Conservation (phyloP, 768 basidiomycete genomes). For the Porphyrellus cyaneotinctus region DNA sequence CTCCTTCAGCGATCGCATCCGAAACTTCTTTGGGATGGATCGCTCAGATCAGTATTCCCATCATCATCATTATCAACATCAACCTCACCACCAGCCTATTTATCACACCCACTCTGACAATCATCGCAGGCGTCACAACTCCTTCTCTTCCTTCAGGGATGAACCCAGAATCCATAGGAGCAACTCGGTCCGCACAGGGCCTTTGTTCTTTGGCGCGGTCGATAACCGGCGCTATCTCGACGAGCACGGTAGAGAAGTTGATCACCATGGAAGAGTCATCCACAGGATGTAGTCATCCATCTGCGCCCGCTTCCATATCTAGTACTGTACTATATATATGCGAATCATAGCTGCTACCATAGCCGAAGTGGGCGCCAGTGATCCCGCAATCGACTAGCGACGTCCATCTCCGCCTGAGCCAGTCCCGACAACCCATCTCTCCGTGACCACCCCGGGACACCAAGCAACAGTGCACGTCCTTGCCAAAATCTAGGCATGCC, state of each 20-base stretch:
- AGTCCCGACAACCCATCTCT: slow-evolving; percentile 27
- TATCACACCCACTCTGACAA: slow-evolving; percentile 1
- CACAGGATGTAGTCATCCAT: slow-evolving; percentile 21
- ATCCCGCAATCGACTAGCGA: slow-evolving; percentile 48
- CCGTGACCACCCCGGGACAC: slow-evolving; percentile 23
- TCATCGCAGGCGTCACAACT: slow-evolving; percentile 26
- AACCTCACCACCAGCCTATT: slow-evolving; percentile 3
- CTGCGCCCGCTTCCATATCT: neutral
- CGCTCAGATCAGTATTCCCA: neutral
- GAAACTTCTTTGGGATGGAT: slow-evolving; percentile 35
- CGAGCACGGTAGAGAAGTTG: slow-evolving; percentile 27
- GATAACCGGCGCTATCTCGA: slow-evolving; percentile 20
- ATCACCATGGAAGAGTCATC: slow-evolving; percentile 22
- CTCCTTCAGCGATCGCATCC: slow-evolving; percentile 37
- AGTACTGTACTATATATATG: slow-evolving; percentile 2
- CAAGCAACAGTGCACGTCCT: slow-evolving; percentile 51
- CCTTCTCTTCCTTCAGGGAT: slow-evolving; percentile 23
- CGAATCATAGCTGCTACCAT: slow-evolving; percentile 21
- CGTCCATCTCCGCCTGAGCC: slow-evolving; percentile 55
- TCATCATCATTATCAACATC: slow-evolving; percentile 5
- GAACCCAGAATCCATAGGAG: slow-evolving; percentile 14
- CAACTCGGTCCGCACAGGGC: slow-evolving; percentile 16
- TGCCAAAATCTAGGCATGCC: slow-evolving; percentile 38
- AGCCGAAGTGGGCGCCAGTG: slow-evolving; percentile 68
- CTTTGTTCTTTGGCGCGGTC: slow-evolving; percentile 19